phyloP scores from a whole-genome alignment of 306 rosid genomes.

The Casuarina glauca region DNA sequence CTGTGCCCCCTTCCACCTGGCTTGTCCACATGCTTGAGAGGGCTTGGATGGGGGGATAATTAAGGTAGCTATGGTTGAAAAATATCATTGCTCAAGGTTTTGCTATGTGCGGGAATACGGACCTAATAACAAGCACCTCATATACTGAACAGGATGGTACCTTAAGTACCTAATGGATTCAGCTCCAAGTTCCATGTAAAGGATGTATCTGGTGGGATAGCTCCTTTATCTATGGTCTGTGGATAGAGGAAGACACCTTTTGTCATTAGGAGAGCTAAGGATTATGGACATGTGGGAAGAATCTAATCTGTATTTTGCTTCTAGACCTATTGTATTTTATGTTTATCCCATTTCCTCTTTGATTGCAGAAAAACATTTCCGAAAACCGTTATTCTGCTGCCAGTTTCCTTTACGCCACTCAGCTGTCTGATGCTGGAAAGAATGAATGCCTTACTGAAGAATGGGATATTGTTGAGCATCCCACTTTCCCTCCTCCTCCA shows the following conservation, averaged over 20 bases:
- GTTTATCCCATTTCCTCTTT: conserved; percentile 22
- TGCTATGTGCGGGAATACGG: background rate
- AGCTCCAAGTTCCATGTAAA: background rate
- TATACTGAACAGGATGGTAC: background rate
- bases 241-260: too few relatives aligned
- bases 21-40: background rate
- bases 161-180: background rate
- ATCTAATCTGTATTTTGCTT: conserved; percentile 1
- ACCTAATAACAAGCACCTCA: background rate
- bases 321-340: conserved; percentile 15
- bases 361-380: conserved; percentile 54
- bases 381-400: conserved; percentile 69
- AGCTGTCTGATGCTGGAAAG: conserved; percentile 64
- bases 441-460: conserved; percentile 77
- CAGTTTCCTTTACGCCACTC: conserved; percentile 69
- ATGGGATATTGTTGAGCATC: conserved; percentile 95
- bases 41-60: conserved; percentile 12
- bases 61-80: conserved; percentile 16
- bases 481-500: conserved; percentile 94
- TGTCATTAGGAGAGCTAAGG: too few relatives aligned
- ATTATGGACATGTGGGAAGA: background rate
- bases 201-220: background rate
- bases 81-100: conserved; percentile 11
- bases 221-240: background rate
- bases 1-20: background rate